Conservation (phyloP, 1,284 basidiomycete genomes). For the Marasmius fiardii region DNA sequence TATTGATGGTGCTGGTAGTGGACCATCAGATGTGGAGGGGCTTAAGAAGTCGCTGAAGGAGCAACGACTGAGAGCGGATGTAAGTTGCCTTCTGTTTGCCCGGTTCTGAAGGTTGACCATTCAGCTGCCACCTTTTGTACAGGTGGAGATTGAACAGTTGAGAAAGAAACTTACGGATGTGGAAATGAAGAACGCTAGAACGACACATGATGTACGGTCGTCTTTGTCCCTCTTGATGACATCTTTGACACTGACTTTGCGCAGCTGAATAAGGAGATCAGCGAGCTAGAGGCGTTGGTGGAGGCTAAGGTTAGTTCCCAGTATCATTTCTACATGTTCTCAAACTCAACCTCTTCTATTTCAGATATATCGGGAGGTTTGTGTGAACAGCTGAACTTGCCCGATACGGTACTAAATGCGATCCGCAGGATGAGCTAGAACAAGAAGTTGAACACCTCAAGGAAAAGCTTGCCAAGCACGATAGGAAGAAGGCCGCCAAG, state of each 20-base stretch:
- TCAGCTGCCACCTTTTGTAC: background rate
- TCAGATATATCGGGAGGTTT: slow-evolving; percentile 84
- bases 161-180: slow-evolving; percentile 64
- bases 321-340: background rate
- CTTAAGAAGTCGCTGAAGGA: slow-evolving; percentile 44
- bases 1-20: slow-evolving; percentile 17
- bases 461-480: slow-evolving; percentile 53
- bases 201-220: slow-evolving; percentile 63
- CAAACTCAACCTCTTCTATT: slow-evolving; percentile 7
- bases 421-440: slow-evolving; percentile 80
- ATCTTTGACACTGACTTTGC: slow-evolving; percentile 10
- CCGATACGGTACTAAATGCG: slow-evolving; percentile 6
- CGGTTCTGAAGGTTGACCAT: background rate
- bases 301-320: slow-evolving; percentile 71
- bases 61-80: slow-evolving; percentile 54
- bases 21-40: slow-evolving; percentile 29
- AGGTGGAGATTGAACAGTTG: slow-evolving; percentile 68
- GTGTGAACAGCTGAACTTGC: slow-evolving; percentile 14
- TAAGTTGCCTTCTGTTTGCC: slow-evolving; percentile 24
- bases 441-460: slow-evolving; percentile 77
- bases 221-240: background rate
- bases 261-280: slow-evolving; percentile 87
- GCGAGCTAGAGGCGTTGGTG: slow-evolving; percentile 84
- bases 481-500: slow-evolving; percentile 56
- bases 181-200: slow-evolving; percentile 71